Conservation (phyloP, 371 early-diverging fungal species). For the Apophysomyces sp. region DNA sequence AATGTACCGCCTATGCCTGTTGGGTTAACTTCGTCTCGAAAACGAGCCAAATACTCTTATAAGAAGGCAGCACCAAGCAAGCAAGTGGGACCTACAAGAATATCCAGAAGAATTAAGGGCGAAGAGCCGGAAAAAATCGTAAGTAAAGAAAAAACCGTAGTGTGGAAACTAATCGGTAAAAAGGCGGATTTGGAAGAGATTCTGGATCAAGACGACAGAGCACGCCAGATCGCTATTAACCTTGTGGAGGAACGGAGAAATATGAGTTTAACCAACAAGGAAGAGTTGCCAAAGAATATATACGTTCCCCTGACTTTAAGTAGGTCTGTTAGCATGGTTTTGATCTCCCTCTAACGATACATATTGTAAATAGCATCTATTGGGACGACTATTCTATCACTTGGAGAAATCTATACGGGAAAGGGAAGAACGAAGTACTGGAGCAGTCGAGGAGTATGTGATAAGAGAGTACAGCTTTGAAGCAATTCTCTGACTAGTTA, state of each 20-base stretch:
- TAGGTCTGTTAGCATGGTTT: conserved; percentile 1
- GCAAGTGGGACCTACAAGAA: conserved; percentile 11
- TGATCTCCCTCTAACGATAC: not conserved
- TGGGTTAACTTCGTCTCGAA: conserved; percentile 8
- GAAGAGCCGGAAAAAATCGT: conserved; percentile 42
- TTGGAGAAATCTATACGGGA: conserved; percentile 34
- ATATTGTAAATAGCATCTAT: conserved; percentile 22
- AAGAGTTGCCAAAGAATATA: conserved; percentile 15
- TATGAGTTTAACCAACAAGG: not conserved
- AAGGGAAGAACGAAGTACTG: conserved; percentile 37
- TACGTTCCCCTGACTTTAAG: conserved; percentile 35
- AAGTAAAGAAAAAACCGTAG: conserved; percentile 2
- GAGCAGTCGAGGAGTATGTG: conserved; percentile 46
- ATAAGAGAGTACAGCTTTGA: not conserved
- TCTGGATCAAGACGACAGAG: conserved; percentile 36
- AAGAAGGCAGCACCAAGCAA: not conserved
- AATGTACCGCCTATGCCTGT: not conserved
- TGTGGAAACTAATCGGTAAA: not conserved
- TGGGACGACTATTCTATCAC: conserved; percentile 44
- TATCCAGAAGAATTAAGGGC: conserved; percentile 38
- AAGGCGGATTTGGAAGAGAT: conserved; percentile 34
- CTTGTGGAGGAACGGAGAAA: not conserved
- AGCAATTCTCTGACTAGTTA: too few species aligned
- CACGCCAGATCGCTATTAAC: conserved; percentile 15
- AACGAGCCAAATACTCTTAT: conserved; percentile 8